Conservation (phyloP, 2,329 filamentous ascomycete species). For the Diaporthe citriasiana region DNA sequence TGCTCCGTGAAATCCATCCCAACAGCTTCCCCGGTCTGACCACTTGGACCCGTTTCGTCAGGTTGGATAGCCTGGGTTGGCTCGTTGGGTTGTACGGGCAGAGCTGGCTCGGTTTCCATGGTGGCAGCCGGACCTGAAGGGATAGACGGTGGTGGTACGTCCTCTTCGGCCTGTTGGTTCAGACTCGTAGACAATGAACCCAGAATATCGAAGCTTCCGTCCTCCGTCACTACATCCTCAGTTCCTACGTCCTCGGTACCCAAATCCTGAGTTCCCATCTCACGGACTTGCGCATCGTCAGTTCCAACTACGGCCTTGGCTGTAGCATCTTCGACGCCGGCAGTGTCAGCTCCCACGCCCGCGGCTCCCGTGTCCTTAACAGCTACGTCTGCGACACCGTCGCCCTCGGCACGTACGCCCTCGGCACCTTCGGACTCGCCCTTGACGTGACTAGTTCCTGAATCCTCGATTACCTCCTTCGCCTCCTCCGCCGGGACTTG, state of each 20-base stretch:
- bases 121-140: background rate
- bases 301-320: background rate
- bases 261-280: background rate
- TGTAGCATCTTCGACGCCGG: background rate
- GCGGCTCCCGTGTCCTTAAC: slow-evolving; percentile 49
- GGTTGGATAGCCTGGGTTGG: background rate
- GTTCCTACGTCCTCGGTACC: background rate
- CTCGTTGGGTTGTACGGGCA: background rate
- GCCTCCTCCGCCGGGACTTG: slow-evolving; percentile 6
- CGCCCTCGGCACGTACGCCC: background rate
- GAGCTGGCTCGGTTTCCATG: background rate
- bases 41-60: background rate
- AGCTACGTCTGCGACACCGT: slow-evolving; percentile 48
- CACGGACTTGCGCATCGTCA: background rate
- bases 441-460: background rate
- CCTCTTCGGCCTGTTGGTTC: slow-evolving; percentile 40
- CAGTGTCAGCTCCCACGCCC: background rate
- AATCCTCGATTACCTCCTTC: slow-evolving; percentile 16
- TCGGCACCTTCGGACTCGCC: background rate
- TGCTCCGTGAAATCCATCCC: background rate
- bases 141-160: slow-evolving; percentile 31
- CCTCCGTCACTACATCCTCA: slow-evolving; percentile 22
- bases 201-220: slow-evolving; percentile 39
- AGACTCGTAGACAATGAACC: slow-evolving; percentile 37
- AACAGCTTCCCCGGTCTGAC: background rate